These are phyloP conservation scores for Elaeagnus macrophylla DNA, from an alignment of 306 rosid genomes.

Conservation along the genomic window DNA sequence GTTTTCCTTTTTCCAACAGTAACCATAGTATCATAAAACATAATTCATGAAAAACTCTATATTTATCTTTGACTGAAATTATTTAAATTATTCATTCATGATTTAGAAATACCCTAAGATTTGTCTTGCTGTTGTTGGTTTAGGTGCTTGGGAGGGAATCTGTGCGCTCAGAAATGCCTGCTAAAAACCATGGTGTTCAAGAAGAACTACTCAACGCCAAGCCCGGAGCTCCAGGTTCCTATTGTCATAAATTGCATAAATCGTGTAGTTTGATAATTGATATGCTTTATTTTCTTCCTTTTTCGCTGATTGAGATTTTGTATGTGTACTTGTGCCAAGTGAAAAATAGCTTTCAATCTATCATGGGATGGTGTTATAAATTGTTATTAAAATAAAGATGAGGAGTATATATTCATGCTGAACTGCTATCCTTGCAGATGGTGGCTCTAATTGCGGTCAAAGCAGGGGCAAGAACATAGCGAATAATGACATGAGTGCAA, in stretches of 20 bases:
- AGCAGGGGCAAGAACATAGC: constrained; percentile 30
- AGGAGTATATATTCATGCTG: too few relatives aligned
- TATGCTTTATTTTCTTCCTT: too few relatives aligned
- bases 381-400: too few relatives aligned
- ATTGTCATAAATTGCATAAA: constrained; percentile 2
- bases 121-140: constrained; percentile 14
- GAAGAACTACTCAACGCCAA: constrained; percentile 34
- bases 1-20: too few relatives aligned
- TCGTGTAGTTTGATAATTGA: too few relatives aligned
- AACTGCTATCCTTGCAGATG: constrained; percentile 30
- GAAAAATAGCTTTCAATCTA: too few relatives aligned
- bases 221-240: constrained; percentile 33
- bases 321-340: too few relatives aligned
- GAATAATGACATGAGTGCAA: constrained; percentile 37
- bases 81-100: not conserved
- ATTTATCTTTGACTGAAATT: too few relatives aligned
- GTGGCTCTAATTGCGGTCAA: constrained; percentile 21
- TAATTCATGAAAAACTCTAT: too few relatives aligned
- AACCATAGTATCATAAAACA: too few relatives aligned
- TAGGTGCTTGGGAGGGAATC: constrained; percentile 65
- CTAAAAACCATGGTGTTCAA: constrained; percentile 21
- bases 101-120: constrained; percentile 8
- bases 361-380: too few relatives aligned
- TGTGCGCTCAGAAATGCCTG: constrained; percentile 34
- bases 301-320: too few relatives aligned